Evolutionary conservation across 1,284 basidiomycete genomes (phyloP), one percentile per base, ranked within the genome.

Genomic region (Sporisorium scitamineum): DNA sequence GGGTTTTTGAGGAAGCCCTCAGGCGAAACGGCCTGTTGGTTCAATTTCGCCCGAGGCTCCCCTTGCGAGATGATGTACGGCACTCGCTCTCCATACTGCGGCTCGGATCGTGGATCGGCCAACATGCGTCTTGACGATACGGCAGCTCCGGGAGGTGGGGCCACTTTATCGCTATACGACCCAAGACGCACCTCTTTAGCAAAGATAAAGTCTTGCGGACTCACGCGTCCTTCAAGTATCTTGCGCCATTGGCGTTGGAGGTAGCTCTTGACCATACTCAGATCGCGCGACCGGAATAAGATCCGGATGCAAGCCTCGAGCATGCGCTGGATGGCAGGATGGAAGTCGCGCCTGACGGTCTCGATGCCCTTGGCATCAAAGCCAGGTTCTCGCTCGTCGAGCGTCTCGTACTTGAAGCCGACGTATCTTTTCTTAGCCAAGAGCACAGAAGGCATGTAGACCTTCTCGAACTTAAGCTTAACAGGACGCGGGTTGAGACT

Each of bases 281-380:
- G 88, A 85, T 99, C 93, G 82, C 94, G 92, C 0, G 91, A 92
- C 2, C 92, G 90, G 80, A 98, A 99, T 11, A 98, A 87, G 60
- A 95, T 63, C 55, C 81, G 78, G 31, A 85, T 74, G 34, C 80
- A 84, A 0, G 84, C 76, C 50, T 84, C 81, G 14, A 83, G 70
- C 76, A 85, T 81, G 11, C 80, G 72, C 72, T 84, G 84, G 39
- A 84, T 71, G 13, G 82, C 83, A 0, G 81, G 74, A 42, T 80
- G 74, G 4, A 82, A 83, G 82, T 99, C 97, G 57, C 96, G 88
- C 5, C 97, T 89, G 24, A 99, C 93, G 0, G 95, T 97, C 86
- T 99, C 97, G 66, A 99, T 97, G 0, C 96, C 97, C 86, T 99
- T 98, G 5, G 95, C 97, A 78, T 99, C 96, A 79, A 99, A 97